Base-by-base conservation (phyloP, 208 protist species). In the Plasmodiophora brassicae region DNA sequence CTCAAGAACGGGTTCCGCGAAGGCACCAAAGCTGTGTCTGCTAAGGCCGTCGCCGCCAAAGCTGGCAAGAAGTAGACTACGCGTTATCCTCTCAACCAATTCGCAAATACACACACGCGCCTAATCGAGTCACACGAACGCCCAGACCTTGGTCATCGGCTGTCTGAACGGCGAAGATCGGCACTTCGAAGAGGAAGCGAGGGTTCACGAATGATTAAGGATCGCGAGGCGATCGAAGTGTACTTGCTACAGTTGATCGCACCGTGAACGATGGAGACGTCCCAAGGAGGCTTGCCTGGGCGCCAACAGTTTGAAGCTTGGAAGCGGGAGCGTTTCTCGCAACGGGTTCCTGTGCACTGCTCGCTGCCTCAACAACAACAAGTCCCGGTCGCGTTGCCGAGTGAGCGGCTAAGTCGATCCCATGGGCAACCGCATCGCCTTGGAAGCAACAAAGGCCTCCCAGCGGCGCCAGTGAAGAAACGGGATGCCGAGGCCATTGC, bases 1-100 rank as follows among this genome's bases (percentile, higher is more conserved):
- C 60, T 86, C 46, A 88, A 88, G 85, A 88, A 88, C 46, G 85
- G 85, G 39, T 88, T 88, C 85, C 85, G 85, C 60, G 43, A 88
- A 71, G 71, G 85, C 36, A 84, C 65, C 65, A 78, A 78, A 38
- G 14, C 65, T 32, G n/a, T 78, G 10, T 78, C 65, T 8, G 5
- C 65, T 38, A 78, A 78, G 65, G 65, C 65, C 5, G 65, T 78
- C n/a, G 65, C 65, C 65, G n/a, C 5, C 5, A 78, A 78, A 78
- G 65, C 65, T 32, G n/a, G 32, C 65, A 5, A 78, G 65, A 78
- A 78, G 41, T 78, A 78, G 41, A 78, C 65, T 36, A 32, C 65
- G 5, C 41, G 65, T 38, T 32, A 32, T 36, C 41, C 5, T 78
- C n/a, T n/a, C n/a, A n/a, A n/a, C n/a, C n/a, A n/a, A n/a, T n/a